phyloP scores from a whole-genome alignment of 73 alveolate genomes.

The Symbiodinium pilosum region DNA sequence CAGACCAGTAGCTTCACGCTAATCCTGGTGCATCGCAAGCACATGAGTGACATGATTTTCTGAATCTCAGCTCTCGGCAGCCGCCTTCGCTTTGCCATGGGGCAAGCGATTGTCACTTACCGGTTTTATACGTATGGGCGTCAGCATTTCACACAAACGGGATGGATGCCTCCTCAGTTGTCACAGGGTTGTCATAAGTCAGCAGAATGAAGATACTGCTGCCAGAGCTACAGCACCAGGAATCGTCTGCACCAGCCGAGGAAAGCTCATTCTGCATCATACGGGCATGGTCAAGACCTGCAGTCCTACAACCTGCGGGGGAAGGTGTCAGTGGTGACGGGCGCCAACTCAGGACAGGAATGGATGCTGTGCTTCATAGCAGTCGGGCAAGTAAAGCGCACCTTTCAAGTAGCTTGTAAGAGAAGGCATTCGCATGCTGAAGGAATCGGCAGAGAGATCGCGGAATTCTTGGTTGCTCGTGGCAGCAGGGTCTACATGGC shows the following conservation, averaged over 20 bases:
- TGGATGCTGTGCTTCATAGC: no score
- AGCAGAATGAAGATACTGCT: not conserved
- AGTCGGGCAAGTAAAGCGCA: no score
- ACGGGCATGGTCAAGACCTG: conserved; percentile 69
- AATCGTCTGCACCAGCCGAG: not conserved
- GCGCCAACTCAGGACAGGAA: conserved; percentile 47
- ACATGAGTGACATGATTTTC: no score
- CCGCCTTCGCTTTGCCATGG: conserved; percentile 47
- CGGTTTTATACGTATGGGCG: conserved; percentile 66
- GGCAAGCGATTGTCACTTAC: conserved; percentile 75
- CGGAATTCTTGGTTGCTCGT: conserved; percentile 57
- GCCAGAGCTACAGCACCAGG: not conserved
- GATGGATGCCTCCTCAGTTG: conserved; percentile 29
- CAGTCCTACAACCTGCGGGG: conserved; percentile 65
- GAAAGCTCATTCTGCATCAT: conserved; percentile 64
- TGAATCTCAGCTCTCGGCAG: no score
- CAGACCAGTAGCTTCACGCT: no score
- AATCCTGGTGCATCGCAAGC: no score
- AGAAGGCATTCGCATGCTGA: no score
- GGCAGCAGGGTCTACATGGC: conserved; percentile 76
- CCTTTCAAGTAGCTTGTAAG: no score
- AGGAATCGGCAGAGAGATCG: conserved; percentile 19
- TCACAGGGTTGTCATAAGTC: not conserved
- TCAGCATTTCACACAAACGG: conserved; percentile 75
- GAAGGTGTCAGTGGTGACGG: conserved; percentile 65